Base-by-base conservation (phyloP, 257 asterid species). In the Rehmannia glutinosa region DNA sequence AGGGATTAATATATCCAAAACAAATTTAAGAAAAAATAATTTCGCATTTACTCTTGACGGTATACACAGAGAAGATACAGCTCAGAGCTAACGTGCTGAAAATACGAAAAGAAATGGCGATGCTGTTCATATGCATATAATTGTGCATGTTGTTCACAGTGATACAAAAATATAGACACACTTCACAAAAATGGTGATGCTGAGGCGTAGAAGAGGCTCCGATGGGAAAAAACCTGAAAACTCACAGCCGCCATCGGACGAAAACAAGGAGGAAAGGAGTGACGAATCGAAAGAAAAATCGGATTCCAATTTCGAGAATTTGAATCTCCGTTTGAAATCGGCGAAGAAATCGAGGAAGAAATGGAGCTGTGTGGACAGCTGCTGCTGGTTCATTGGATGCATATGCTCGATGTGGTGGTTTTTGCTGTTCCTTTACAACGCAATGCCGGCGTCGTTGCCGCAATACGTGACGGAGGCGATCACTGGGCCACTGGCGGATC, bases 321-420 rank as follows among this genome's bases (percentile, higher is more conserved):
- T 47, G 43, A 73, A 75, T 27, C 32, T 36, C 47, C 63, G 69
- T 43, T 66, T 60, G 54, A 74, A 47, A 39, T 30, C 49, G 20
- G 19, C 66, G 66, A 69, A 42, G 76, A 75, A 50, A 49, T 30
- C 59, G 60, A 68, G 73, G 75, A 77, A 54, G 68, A 79, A 62
- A 68, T 80, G 93, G 88, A 77, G 69, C 17, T 89, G 97, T 58
- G 80, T 85, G 52, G 96, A 89, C 51, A 84, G 77, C 25, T 91
- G 96, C 49, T 91, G 96, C 49, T 89, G 98, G 98, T 83, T 81
- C 45, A 66, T 91, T 8, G 98, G 98, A 7, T 91, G 82, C 59
- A 52, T 87, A 30, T 89, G 98, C 73, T 82, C 95, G 60, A 73
- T 80, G 42, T 91, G 98, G 96, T 91, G 97, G 98, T 70, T 81